Evolutionary conservation across 768 basidiomycete genomes (phyloP), one percentile per base, ranked within the genome.

Genomic region (Tricholoma bakamatsutake): DNA sequence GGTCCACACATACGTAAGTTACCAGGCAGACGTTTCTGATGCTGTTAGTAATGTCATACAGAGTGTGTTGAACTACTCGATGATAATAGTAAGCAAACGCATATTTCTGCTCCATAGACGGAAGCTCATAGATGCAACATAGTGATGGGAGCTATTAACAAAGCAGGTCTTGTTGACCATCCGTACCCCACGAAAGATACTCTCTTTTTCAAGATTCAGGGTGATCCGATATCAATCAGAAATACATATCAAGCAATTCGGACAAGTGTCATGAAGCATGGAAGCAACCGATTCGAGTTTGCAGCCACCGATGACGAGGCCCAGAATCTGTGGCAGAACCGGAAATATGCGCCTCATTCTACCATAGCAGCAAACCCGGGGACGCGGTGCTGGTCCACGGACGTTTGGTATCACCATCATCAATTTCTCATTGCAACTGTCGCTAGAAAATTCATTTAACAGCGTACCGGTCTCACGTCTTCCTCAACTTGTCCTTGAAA

Each of bases 121-220:
- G 18, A 21, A 18, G n/a, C 15, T 52, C 31, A 24, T 48, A 40
- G 30, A 18, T 10, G 6, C 43, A 60, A n/a, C 18, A 3, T 49
- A 87, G 85, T 88, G 83, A 90, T 93, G 84, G 67, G 76, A 33
- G 90, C 90, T 8, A 84, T 90, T 66, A 87, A 92, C 66, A 64
- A 69, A 11, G 83, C 79, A 18, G 88, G 89, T 24, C 65, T 87
- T 53, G 71, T 83, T 45, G 79, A 81, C 55, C 68, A 66, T 52
- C 75, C 81, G 45, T 90, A 87, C 65, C 86, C 86, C 3, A 83
- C 84, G 17, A 72, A 78, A 58, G 91, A 94, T 64, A 87, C 87
- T 0, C 78, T 97, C 9, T 93, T 97, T 73, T 91, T 98, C 79
- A 95, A 96, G 68, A 80, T 97, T 51, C 91, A 94, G 66, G 93